These are phyloP conservation scores for Diaporthe ampelina DNA, from an alignment of 2,329 filamentous ascomycete genomes.

Conservation along the genomic window DNA sequence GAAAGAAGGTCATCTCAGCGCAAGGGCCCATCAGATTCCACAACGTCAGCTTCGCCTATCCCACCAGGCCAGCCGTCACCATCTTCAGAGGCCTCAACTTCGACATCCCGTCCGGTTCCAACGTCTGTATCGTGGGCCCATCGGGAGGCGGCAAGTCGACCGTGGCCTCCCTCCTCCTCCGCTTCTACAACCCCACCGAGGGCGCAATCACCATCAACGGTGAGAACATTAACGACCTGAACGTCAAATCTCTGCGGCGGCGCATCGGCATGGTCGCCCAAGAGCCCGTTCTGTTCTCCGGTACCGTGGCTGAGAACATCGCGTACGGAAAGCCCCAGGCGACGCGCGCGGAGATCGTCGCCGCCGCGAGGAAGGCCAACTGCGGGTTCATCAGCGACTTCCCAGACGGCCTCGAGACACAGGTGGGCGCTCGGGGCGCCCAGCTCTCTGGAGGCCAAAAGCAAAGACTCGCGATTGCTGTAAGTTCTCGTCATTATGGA, in stretches of 20 bases:
- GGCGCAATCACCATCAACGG: slow-evolving; percentile 89
- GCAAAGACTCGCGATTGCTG: slow-evolving; percentile 95
- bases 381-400: slow-evolving; percentile 98
- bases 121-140: slow-evolving; percentile 96
- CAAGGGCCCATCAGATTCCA: slow-evolving; percentile 91
- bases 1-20: slow-evolving; percentile 83
- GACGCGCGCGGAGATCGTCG: slow-evolving; percentile 83
- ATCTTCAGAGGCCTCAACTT: slow-evolving; percentile 94
- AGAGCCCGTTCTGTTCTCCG: slow-evolving; percentile 93
- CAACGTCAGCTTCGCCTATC: slow-evolving; percentile 90
- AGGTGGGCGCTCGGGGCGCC: slow-evolving; percentile 90
- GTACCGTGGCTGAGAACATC: slow-evolving; percentile 89
- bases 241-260: slow-evolving; percentile 90
- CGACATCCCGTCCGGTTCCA: slow-evolving; percentile 91
- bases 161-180: slow-evolving; percentile 88
- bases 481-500: neutral
- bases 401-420: slow-evolving; percentile 93
- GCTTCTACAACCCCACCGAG: slow-evolving; percentile 88
- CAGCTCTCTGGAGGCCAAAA: slow-evolving; percentile 97
- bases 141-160: slow-evolving; percentile 98
- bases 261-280: slow-evolving; percentile 97
- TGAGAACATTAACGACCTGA: slow-evolving; percentile 86
- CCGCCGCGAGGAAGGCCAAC: slow-evolving; percentile 91
- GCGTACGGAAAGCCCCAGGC: slow-evolving; percentile 89
- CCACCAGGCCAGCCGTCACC: slow-evolving; percentile 88